Evolutionary conservation across 352 stramenopile genomes (phyloP).

Genomic region (Phytophthora melonis): DNA sequence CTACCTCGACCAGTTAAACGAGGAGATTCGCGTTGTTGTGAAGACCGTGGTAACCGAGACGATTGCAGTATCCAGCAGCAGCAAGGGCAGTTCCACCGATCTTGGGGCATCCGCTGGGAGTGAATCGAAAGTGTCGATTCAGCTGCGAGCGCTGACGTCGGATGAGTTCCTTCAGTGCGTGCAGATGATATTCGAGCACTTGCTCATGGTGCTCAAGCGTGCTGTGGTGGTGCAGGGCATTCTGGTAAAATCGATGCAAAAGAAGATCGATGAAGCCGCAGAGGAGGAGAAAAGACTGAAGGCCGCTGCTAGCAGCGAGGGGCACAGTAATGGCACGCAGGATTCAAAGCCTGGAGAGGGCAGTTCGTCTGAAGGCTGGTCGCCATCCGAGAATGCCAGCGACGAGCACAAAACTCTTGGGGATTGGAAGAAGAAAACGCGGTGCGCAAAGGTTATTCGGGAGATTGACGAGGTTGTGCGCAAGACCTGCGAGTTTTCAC

Average conservation of each 20-base stretch:
- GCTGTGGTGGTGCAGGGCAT: constrained; percentile 82
- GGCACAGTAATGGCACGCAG: constrained; percentile 19
- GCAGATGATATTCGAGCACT: constrained; percentile 92
- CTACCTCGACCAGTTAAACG: constrained; percentile 84
- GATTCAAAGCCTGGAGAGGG: constrained; percentile 13
- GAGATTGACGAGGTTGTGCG: constrained; percentile 88
- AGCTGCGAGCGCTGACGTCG: constrained; percentile 78
- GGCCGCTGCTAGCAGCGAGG: constrained; percentile 11
- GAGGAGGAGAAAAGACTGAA: constrained; percentile 49
- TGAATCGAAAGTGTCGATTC: constrained; percentile 87
- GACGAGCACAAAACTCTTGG: constrained; percentile 64
- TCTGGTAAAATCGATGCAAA: constrained; percentile 75
- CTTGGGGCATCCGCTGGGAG: constrained; percentile 28
- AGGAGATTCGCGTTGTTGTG: constrained; percentile 90
- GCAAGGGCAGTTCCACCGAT: constrained; percentile 46
- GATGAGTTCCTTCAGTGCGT: constrained; percentile 90
- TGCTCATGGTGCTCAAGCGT: constrained; percentile 84
- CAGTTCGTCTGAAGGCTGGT: constrained; percentile 41
- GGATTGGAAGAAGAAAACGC: constrained; percentile 84
- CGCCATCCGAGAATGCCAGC: constrained; percentile 48
- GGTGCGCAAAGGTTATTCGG: constrained; percentile 76
- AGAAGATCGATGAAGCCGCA: constrained; percentile 64
- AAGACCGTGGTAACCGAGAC: constrained; percentile 92
- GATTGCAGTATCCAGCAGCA: constrained; percentile 73
- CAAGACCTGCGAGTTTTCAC: constrained; percentile 89